Evolutionary conservation across 768 basidiomycete species (phyloP).

Genomic region (Cystobasidium ongulense): DNA sequence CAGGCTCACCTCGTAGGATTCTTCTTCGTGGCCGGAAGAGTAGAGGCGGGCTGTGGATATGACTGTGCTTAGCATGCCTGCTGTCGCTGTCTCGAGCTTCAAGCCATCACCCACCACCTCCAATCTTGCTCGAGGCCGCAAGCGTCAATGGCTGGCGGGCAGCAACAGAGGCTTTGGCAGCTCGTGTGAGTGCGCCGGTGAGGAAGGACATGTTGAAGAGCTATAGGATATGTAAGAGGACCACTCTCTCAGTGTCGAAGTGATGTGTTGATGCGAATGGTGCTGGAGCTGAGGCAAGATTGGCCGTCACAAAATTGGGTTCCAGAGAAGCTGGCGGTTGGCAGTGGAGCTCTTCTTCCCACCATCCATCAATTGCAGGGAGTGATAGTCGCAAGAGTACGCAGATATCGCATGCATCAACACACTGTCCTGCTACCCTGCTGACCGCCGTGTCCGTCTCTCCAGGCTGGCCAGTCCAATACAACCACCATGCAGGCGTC

Average conservation of each 20-base stretch:
- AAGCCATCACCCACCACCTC: neutral
- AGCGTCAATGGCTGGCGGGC: neutral
- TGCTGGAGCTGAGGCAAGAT: conserved; percentile 2
- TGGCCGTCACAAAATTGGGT: neutral
- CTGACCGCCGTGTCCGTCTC: too few relatives aligned
- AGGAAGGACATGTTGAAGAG: conserved; percentile 4
- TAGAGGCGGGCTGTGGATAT: neutral
- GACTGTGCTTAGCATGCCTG: too few relatives aligned
- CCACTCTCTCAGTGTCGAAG: too few relatives aligned
- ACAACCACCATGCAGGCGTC: neutral
- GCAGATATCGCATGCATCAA: too few relatives aligned
- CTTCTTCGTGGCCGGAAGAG: conserved; percentile 28
- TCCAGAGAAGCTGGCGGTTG: neutral
- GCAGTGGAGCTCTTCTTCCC: neutral
- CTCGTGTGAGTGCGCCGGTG: conserved; percentile 24
- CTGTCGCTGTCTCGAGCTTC: too few relatives aligned
- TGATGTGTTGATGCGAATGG: neutral
- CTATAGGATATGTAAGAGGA: neutral
- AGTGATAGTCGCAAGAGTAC: too few relatives aligned
- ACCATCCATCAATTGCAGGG: neutral
- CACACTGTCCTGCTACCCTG: too few relatives aligned
- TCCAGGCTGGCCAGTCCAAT: too few relatives aligned
- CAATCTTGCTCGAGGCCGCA: neutral
- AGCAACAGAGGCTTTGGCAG: conserved; percentile 1
- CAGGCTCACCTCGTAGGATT: conserved; percentile 31